Percentiles rank a stretch among this genome's conserved stretches.
Evolutionary conservation across 306 rosid genomes (phyloP).

Genomic region (Acacia acuminata): DNA sequence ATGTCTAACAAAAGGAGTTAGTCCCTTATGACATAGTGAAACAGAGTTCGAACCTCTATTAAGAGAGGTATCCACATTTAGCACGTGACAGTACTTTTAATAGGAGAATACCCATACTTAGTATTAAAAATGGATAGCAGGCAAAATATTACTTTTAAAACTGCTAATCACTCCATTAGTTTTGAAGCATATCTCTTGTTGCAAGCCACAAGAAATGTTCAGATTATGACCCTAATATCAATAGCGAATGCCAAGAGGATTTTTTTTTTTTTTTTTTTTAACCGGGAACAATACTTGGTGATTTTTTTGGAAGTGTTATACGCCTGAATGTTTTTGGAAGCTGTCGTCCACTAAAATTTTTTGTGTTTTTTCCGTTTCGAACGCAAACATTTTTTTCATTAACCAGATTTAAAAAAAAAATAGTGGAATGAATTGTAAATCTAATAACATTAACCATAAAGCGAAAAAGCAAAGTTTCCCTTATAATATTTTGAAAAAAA

Average conservation of each 20-base stretch:
- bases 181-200: background rate
- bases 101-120: too few species aligned
- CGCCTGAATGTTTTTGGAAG: background rate
- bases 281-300: too few species aligned
- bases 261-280: too few species aligned
- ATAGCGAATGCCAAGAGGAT: background rate
- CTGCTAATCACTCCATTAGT: background rate
- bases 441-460: too few species aligned
- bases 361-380: background rate
- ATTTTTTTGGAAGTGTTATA: background rate
- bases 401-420: background rate
- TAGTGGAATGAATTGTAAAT: too few species aligned
- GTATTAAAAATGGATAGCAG: too few species aligned
- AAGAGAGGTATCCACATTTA: too few species aligned
- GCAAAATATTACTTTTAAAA: background rate
- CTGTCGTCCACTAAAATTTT: background rate
- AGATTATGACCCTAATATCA: background rate
- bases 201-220: background rate
- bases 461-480: too few species aligned
- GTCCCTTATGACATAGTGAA: fast-evolving
- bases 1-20: too few species aligned
- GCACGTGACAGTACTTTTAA: too few species aligned
- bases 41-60: fast-evolving
- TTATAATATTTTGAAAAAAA: too few species aligned
- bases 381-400: background rate